Base-by-base conservation (phyloP, 1,284 basidiomycete genomes). In the Apiotrichum siamense region DNA sequence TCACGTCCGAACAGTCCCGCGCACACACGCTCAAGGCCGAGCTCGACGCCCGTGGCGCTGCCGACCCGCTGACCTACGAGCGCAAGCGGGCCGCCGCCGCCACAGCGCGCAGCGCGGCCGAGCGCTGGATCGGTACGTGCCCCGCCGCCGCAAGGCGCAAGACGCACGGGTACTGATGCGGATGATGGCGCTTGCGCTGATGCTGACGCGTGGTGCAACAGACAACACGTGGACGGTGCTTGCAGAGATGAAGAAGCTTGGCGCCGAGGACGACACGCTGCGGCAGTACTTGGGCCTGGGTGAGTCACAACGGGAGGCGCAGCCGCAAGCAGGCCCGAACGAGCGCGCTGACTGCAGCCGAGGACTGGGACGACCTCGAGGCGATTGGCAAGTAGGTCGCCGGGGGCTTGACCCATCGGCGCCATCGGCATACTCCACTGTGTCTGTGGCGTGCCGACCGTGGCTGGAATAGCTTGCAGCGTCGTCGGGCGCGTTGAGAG, bases 101-200 rank as follows among this genome's bases (percentile, higher is more conserved):
- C 33, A 77, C 90, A 4, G 87, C 86, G 7, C 86, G 84, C 55
- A 86, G 89, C 63, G 88, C 87, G 4, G 81, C 85, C 7, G 67
- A 84, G 31, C 81, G 88, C 11, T 91, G 88, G 87, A 92, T 89
- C 39, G 88, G 88, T 90, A 61, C 54, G 81, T 54, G n/a, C n/a
- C n/a, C n/a, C n/a, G n/a, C n/a, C n/a, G n/a, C n/a, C n/a, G n/a
- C n/a, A n/a, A n/a, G n/a, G n/a, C n/a, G n/a, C n/a, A n/a, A n/a
- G n/a, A n/a, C n/a, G n/a, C n/a, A n/a, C n/a, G n/a, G n/a, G n/a
- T n/a, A n/a, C n/a, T n/a, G n/a, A n/a, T n/a, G n/a, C n/a, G n/a
- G n/a, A n/a, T n/a, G n/a, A n/a, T n/a, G n/a, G n/a, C n/a, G n/a
- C n/a, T n/a, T n/a, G n/a, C n/a, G n/a, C n/a, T n/a, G n/a, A n/a